Percentiles rank a stretch among this genome's conserved stretches.
phyloP scores from a whole-genome alignment of 2,329 filamentous ascomycete genomes.

The Trematosphaeria pertusa region DNA sequence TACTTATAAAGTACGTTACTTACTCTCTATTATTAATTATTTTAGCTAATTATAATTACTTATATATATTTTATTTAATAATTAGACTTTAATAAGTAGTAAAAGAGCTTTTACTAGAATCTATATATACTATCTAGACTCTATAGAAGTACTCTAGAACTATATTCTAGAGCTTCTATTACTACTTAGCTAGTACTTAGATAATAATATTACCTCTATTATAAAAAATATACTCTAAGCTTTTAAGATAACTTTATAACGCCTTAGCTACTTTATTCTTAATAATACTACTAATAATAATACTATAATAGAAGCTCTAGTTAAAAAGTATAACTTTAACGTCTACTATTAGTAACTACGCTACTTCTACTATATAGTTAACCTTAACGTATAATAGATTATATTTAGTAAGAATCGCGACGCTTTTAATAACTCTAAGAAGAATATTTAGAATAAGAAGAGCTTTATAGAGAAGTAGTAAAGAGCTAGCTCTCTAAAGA shows the following conservation, averaged over 20 bases:
- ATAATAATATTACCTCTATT: background rate
- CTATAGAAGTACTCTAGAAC: background rate
- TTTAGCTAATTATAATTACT: background rate
- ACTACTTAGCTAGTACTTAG: background rate
- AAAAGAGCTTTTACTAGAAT: background rate
- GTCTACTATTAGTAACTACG: background rate
- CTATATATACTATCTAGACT: background rate
- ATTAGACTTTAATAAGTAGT: background rate
- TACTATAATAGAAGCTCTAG: background rate
- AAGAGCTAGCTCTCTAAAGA: background rate
- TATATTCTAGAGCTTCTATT: background rate
- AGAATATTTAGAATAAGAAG: background rate
- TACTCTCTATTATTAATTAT: background rate
- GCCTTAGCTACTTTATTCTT: background rate
- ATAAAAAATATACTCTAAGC: background rate
- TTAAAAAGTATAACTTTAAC: background rate
- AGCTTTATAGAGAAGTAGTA: background rate
- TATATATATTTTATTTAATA: background rate
- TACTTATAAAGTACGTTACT: background rate
- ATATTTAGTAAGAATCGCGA: background rate
- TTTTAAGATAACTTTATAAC: background rate
- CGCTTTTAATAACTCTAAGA: background rate
- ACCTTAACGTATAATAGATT: background rate
- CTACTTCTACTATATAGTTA: background rate
- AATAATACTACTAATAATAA: background rate